Base-by-base conservation (phyloP, 192 early-diverging fungal species). In the Irineochytrium annulatum region DNA sequence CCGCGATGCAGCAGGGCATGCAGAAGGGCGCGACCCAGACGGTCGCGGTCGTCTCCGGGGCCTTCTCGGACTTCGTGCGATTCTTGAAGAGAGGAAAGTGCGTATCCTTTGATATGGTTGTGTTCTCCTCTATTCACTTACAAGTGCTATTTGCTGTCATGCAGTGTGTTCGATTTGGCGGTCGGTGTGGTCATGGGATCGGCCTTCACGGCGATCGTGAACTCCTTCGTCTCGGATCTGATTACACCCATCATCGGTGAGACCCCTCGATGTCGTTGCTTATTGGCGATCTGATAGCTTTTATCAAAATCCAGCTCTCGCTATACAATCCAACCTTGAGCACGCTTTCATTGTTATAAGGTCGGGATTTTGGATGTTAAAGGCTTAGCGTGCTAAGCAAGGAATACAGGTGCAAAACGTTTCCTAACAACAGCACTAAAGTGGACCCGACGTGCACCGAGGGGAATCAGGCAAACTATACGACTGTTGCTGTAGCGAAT, bases 181-280 rank as follows among this genome's bases (percentile, higher is more conserved):
- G 73, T 85, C 20, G 86, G 85, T 60, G 69, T 87, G 37, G 70
- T 87, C 62, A 85, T 87, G 37, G 86, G 85, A 58, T 70, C 58
- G 34, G 70, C 71, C 14, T 85, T 77, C 33, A 68, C 54, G 22
- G 55, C 59, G 22, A 57, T 73, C 43, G 70, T 78, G 48, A 73
- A 24, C 57, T 62, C 58, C 17, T 19, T 74, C 55, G 81, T 82
- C n/a, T 66, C 55, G 11, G 84, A 86, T 66, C 69, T 86, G 22
- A 68, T 86, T 31, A 67, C 74, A 19, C 85, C 84, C 22, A 55
- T 85, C 39, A 48, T 86, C 51, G 70, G 70, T 26, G 27, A 83
- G 37, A n/a, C n/a, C n/a, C n/a, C n/a, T n/a, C n/a, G n/a, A n/a
- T n/a, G n/a, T n/a, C n/a, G n/a, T n/a, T n/a, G n/a, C n/a, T n/a